Evolutionary conservation across 805 yeast genomes (phyloP).

Genomic region (Starmerella lactis-condensi): DNA sequence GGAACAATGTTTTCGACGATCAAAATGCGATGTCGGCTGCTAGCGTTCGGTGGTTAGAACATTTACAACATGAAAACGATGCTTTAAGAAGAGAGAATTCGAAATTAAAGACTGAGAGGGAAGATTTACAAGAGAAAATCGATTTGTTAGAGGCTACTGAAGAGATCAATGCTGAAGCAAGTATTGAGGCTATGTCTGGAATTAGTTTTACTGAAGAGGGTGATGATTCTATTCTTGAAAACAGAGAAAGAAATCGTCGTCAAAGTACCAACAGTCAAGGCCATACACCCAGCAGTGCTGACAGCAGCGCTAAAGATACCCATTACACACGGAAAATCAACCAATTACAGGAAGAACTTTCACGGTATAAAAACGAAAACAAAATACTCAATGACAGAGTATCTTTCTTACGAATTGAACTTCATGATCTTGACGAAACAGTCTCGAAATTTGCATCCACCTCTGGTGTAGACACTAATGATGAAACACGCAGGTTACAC

Average conservation of each 20-base stretch:
- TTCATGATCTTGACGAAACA: slow-evolving; percentile 11
- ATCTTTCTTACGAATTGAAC: slow-evolving; percentile 10
- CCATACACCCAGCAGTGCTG: neutral
- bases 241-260: neutral
- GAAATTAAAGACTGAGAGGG: slow-evolving; percentile 8
- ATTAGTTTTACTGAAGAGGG: slow-evolving; percentile 3
- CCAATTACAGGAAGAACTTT: neutral
- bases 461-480: slow-evolving; percentile 3
- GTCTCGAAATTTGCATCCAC: slow-evolving; percentile 7
- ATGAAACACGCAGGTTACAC: slow-evolving; percentile 36
- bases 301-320: slow-evolving; percentile 1
- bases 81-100: slow-evolving; percentile 15
- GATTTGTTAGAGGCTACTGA: slow-evolving; percentile 11
- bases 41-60: slow-evolving; percentile 37
- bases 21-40: slow-evolving; percentile 21
- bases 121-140: slow-evolving; percentile 16
- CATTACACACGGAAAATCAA: neutral
- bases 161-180: slow-evolving; percentile 12
- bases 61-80: slow-evolving; percentile 37
- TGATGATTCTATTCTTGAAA: neutral
- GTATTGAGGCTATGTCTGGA: slow-evolving; percentile 14
- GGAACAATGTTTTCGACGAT: slow-evolving; percentile 21
- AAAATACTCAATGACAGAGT: slow-evolving; percentile 12
- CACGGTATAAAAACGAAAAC: slow-evolving; percentile 8
- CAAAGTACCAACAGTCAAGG: neutral